Conservation (phyloP, 2,329 filamentous ascomycete genomes). For the Hymenoscyphus fructigenus region DNA sequence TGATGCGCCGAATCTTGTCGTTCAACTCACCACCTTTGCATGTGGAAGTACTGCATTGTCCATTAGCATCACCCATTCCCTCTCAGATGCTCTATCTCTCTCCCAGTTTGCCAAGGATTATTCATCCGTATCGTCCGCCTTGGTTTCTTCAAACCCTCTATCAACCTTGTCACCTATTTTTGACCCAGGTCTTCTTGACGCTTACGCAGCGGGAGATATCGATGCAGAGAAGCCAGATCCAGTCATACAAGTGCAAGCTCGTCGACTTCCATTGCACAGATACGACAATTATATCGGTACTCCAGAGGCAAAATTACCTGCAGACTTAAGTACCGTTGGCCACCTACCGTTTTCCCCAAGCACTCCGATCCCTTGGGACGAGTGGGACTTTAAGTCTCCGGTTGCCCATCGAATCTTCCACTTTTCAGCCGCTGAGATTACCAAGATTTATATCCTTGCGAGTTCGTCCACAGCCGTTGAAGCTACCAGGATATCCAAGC, state of each 20-base stretch:
- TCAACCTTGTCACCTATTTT: slow-evolving; percentile 39
- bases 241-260: slow-evolving; percentile 34
- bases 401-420: slow-evolving; percentile 40
- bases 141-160: slow-evolving; percentile 9
- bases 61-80: slow-evolving; percentile 44
- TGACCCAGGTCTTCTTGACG: slow-evolving; percentile 42
- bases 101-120: slow-evolving; percentile 45
- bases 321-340: slow-evolving; percentile 31
- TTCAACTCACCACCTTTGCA: slow-evolving; percentile 43
- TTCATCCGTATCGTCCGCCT: slow-evolving; percentile 36
- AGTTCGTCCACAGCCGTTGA: slow-evolving; percentile 11
- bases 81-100: slow-evolving; percentile 47
- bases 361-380: slow-evolving; percentile 41
- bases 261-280: slow-evolving; percentile 45
- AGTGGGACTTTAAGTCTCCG: slow-evolving; percentile 41
- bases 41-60: slow-evolving; percentile 44
- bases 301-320: slow-evolving; percentile 22
- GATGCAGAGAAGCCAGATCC: slow-evolving; percentile 30
- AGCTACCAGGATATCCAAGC: slow-evolving; percentile 39
- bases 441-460: slow-evolving; percentile 36
- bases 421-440: slow-evolving; percentile 40
- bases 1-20: slow-evolving; percentile 33
- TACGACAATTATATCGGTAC: slow-evolving; percentile 44
- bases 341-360: slow-evolving; percentile 30
- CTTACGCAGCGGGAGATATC: slow-evolving; percentile 34